Conservation (phyloP, 768 basidiomycete genomes). For the Cytidiella melzeri region DNA sequence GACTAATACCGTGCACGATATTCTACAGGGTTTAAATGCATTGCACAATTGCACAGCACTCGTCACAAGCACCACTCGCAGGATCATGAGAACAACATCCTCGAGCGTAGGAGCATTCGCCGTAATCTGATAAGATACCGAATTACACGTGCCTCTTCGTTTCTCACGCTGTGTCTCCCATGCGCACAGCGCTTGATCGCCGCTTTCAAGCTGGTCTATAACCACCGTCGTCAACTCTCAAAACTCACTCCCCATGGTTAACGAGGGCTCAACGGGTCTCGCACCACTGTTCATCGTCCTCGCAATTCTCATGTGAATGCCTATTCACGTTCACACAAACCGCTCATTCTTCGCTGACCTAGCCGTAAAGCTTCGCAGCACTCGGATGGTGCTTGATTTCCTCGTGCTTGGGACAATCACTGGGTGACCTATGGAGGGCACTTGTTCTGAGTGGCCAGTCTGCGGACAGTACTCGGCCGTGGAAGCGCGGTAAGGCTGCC, state of each 20-base stretch:
- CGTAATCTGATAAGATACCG: conserved; percentile 15
- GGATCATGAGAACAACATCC: conserved; percentile 4
- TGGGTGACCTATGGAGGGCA: conserved; percentile 45
- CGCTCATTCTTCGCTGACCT: conserved; percentile 1
- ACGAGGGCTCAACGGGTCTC: conserved; percentile 7
- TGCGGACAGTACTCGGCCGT: conserved; percentile 16
- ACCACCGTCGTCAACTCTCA: conserved; percentile 18
- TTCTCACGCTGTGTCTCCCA: too few species aligned
- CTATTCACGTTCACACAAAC: conserved; percentile 2
- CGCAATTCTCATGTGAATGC: conserved; percentile 42
- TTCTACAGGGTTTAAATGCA: not conserved
- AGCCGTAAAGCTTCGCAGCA: conserved; percentile 35
- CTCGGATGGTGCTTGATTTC: conserved; percentile 64
- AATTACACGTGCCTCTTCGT: too few species aligned
- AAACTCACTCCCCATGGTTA: conserved; percentile 27
- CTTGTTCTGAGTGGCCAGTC: conserved; percentile 34
- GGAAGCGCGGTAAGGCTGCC: conserved; percentile 28
- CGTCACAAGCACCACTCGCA: conserved; percentile 7
- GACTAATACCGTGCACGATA: not conserved
- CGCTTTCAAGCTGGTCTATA: conserved; percentile 1
- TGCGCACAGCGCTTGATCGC: not conserved
- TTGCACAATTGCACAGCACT: not conserved
- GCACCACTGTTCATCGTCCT: conserved; percentile 39
- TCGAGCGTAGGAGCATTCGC: not conserved
- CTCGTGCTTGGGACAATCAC: conserved; percentile 54